Percentiles rank a stretch among this genome's conserved stretches.
phyloP scores from a whole-genome alignment of 768 basidiomycete genomes.

The Amanita molliuscula region DNA sequence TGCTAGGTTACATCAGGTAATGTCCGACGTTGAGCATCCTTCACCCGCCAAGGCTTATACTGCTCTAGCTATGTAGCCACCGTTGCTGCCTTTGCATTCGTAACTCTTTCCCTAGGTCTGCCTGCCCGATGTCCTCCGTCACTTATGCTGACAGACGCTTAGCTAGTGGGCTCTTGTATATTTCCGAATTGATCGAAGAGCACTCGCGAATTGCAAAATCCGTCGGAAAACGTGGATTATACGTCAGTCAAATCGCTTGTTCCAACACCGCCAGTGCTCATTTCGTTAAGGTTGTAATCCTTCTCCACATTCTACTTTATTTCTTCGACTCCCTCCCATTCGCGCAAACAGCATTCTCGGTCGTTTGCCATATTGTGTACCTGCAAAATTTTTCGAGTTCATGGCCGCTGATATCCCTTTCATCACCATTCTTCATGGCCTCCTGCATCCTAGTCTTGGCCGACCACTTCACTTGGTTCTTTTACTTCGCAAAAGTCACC shows the following conservation, averaged over 20 bases:
- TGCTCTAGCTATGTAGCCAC: slow-evolving; percentile 54
- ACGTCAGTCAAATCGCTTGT: slow-evolving; percentile 33
- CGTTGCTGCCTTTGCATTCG: slow-evolving; percentile 73
- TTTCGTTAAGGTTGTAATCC: slow-evolving; percentile 57
- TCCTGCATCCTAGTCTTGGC: slow-evolving; percentile 79
- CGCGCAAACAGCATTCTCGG: slow-evolving; percentile 65
- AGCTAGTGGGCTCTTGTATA: slow-evolving; percentile 91
- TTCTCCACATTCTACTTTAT: slow-evolving; percentile 67
- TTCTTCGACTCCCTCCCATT: slow-evolving; percentile 76
- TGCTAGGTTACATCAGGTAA: slow-evolving; percentile 57
- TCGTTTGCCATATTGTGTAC: slow-evolving; percentile 80
- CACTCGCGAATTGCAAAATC: slow-evolving; percentile 75
- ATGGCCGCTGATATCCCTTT: slow-evolving; percentile 92
- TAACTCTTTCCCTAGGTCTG: slow-evolving; percentile 85
- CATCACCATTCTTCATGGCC: slow-evolving; percentile 72
- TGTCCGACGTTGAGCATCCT: slow-evolving; percentile 8
- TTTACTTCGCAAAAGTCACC: slow-evolving; percentile 73
- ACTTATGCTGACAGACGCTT: neutral
- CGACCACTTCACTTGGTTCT: slow-evolving; percentile 97
- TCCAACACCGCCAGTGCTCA: neutral
- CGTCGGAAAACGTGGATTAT: slow-evolving; percentile 78
- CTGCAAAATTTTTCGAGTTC: slow-evolving; percentile 81
- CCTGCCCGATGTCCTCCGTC: slow-evolving; percentile 5
- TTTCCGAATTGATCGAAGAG: slow-evolving; percentile 94
- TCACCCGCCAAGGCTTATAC: slow-evolving; percentile 2